Evolutionary conservation across 108 stramenopile genomes (phyloP).

Genomic region (Bacterosira constricta): DNA sequence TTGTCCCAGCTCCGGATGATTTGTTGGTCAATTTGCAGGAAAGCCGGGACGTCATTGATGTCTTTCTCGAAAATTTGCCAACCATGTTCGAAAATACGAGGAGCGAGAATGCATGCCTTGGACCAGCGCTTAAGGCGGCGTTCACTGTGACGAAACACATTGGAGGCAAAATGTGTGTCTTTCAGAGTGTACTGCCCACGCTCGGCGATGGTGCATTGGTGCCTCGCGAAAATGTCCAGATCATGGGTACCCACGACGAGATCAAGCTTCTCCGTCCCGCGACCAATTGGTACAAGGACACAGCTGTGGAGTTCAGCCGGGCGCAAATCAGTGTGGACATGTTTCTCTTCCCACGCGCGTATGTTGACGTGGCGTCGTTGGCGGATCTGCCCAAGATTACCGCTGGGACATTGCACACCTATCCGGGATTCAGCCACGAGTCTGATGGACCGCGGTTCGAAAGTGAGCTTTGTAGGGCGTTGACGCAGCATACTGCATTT

Average conservation of each 20-base stretch:
- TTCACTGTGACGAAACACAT: conserved; percentile 95
- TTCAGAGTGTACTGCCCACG: conserved; percentile 90
- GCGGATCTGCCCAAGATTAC: conserved; percentile 88
- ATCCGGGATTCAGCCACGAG: conserved; percentile 82
- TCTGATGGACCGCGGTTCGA: conserved; percentile 85
- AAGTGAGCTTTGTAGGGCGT: conserved; percentile 72
- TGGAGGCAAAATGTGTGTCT: conserved; percentile 97
- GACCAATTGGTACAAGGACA: conserved; percentile 89
- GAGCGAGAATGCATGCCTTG: conserved; percentile 68
- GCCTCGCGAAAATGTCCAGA: conserved; percentile 87
- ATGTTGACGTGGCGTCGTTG: conserved; percentile 93
- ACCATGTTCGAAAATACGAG: conserved; percentile 89
- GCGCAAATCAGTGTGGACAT: conserved; percentile 97
- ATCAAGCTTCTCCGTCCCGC: conserved; percentile 88
- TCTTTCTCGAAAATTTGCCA: conserved; percentile 92
- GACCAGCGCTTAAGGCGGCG: conserved; percentile 94
- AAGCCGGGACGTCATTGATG: conserved; percentile 81
- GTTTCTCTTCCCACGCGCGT: conserved; percentile 89
- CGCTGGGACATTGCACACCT: conserved; percentile 89
- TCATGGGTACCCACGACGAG: conserved; percentile 95
- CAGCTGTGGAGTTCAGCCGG: conserved; percentile 94
- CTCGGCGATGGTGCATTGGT: conserved; percentile 90
- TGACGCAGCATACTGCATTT: conserved; percentile 91
- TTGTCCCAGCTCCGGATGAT: conserved; percentile 96
- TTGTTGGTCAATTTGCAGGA: conserved; percentile 95